Conservation (phyloP, 2,329 filamentous ascomycete genomes). For the Colletotrichum sp. region DNA sequence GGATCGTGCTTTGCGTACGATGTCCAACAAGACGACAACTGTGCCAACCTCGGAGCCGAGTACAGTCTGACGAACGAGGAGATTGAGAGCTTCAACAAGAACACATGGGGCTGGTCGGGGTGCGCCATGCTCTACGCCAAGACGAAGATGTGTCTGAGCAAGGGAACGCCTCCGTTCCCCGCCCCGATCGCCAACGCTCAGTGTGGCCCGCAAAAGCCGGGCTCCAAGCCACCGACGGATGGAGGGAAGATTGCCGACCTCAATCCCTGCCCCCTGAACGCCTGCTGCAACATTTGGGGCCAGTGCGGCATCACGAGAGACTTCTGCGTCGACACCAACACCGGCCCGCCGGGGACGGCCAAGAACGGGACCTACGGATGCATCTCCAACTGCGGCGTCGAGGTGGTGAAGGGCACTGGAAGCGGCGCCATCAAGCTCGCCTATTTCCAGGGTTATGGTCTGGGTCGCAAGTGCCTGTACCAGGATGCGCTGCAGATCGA, state of each 20-base stretch:
- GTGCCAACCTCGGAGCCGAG: constrained; percentile 29
- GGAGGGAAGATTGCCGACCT: constrained; percentile 38
- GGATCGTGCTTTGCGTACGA: constrained; percentile 38
- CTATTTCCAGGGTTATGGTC: neutral
- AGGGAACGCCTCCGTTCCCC: constrained; percentile 23
- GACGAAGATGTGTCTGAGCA: constrained; percentile 25
- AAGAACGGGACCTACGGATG: constrained; percentile 33
- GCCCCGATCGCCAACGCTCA: constrained; percentile 20
- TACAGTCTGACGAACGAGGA: constrained; percentile 21
- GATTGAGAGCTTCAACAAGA: constrained; percentile 34
- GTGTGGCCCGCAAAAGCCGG: constrained; percentile 48
- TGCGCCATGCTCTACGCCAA: constrained; percentile 4
- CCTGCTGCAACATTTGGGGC: constrained; percentile 38
- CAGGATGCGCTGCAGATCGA: constrained; percentile 14
- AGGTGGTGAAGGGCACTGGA: constrained; percentile 26
- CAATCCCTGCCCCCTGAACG: constrained; percentile 51
- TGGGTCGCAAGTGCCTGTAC: neutral
- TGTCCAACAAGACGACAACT: constrained; percentile 34
- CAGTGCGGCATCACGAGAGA: neutral
- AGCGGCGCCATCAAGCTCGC: neutral
- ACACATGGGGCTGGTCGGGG: constrained; percentile 39
- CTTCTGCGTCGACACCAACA: constrained; percentile 4
- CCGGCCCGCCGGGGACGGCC: neutral
- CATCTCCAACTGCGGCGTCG: constrained; percentile 42
- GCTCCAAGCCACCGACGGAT: constrained; percentile 34